A percentile compares a stretch with the other conserved stretches of the same genome.
Evolutionary conservation across 225 moss, liverwort and hornwort species (phyloP).

Genomic region (Physcomitrellopsis africana): DNA sequence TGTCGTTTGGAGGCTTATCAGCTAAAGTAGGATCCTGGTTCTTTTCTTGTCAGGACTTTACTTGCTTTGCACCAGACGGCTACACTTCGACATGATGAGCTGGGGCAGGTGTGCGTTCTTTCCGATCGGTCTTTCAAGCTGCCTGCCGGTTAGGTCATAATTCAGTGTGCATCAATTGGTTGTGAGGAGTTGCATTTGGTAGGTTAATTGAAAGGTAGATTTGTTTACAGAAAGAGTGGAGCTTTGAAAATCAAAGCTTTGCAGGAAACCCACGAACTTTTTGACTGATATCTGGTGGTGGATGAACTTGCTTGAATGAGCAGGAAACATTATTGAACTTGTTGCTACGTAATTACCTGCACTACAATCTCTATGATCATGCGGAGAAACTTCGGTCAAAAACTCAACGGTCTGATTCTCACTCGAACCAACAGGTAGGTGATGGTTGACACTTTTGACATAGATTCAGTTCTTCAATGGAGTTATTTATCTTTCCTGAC

Average conservation of each 20-base stretch:
- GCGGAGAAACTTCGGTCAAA: conserved; percentile 95
- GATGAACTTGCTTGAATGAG: conserved; percentile 15
- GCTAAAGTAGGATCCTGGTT: neutral
- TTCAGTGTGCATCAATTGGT: conserved; percentile 11
- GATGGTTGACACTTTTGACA: neutral
- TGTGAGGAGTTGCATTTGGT: neutral
- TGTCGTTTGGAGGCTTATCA: neutral
- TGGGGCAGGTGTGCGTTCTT: conserved; percentile 75
- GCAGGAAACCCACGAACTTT: neutral
- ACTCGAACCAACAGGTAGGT: conserved; percentile 89
- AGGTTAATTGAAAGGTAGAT: neutral
- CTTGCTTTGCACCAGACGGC: conserved; percentile 96
- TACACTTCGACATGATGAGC: conserved; percentile 92
- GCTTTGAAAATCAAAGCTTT: neutral
- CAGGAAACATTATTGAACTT: conserved; percentile 92
- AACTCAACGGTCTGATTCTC: conserved; percentile 90
- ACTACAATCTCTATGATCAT: conserved; percentile 92
- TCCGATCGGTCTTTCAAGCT: conserved; percentile 12
- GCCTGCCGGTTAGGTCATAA: neutral
- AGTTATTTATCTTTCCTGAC: conserved; percentile 30
- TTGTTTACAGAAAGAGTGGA: neutral
- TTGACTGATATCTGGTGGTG: conserved; percentile 12
- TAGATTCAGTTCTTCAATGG: conserved; percentile 8
- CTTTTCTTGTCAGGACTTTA: conserved; percentile 65
- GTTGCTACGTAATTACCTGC: conserved; percentile 86